phyloP scores from a whole-genome alignment of 495 filamentous ascomycete genomes.

The Hypoxylon crocopeplum region DNA sequence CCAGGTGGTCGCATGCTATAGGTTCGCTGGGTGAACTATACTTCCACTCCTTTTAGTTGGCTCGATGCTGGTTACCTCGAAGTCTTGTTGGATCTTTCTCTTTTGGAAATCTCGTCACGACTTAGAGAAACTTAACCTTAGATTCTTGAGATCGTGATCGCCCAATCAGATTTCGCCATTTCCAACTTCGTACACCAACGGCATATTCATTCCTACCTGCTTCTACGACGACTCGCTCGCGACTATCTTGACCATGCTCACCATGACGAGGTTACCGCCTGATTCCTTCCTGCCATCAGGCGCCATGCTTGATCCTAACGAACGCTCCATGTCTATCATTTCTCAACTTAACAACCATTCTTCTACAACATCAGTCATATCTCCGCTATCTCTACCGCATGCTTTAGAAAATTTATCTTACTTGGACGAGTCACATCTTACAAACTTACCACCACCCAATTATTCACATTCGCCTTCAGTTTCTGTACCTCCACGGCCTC shows the following conservation, averaged over 20 bases:
- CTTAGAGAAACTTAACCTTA: constrained; percentile 20
- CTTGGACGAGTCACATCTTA: constrained; percentile 38
- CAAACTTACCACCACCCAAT: constrained; percentile 34
- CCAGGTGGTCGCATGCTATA: constrained; percentile 27
- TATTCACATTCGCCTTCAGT: constrained; percentile 35
- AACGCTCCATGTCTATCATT: constrained; percentile 22
- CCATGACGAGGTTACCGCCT: constrained; percentile 34
- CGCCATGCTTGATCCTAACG: constrained; percentile 33
- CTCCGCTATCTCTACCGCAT: constrained; percentile 48
- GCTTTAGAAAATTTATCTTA: constrained; percentile 39
- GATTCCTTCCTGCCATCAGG: constrained; percentile 34
- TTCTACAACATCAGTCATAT: constrained; percentile 46
- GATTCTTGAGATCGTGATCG: constrained; percentile 12
- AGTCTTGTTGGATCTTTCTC: neutral
- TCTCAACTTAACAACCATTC: constrained; percentile 41
- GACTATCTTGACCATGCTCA: constrained; percentile 27
- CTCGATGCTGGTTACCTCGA: constrained; percentile 24
- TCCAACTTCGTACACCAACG: constrained; percentile 16
- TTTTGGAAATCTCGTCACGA: constrained; percentile 3
- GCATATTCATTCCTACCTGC: constrained; percentile 3
- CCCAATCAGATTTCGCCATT: constrained; percentile 3
- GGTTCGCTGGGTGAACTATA: constrained; percentile 18
- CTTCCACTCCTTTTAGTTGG: constrained; percentile 5
- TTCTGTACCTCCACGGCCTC: constrained; percentile 14
- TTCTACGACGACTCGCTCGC: constrained; percentile 2